A percentile compares a stretch with the other conserved stretches of the same genome.
Evolutionary conservation across 1,139 yeast genomes (phyloP).

Genomic region (Pneumocystis jirovecii): DNA sequence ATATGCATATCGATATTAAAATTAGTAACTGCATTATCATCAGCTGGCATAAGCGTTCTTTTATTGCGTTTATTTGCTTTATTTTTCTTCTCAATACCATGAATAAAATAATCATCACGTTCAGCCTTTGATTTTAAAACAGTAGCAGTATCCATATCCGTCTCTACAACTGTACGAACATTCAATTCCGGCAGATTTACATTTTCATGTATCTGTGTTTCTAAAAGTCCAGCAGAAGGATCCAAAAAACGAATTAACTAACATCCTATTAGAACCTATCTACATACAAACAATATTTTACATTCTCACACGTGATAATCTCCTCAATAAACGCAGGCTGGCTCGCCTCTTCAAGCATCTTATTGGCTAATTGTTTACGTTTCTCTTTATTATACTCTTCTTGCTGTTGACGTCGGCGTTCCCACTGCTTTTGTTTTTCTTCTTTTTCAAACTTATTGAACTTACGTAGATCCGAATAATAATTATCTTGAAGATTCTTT

Average conservation of each 20-base stretch:
- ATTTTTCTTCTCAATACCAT: slow-evolving; percentile 30
- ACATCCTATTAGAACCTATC: not conserved
- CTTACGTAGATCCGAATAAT: slow-evolving; percentile 48
- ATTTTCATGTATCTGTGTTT: not conserved
- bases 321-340: slow-evolving; percentile 74
- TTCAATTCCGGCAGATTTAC: slow-evolving; percentile 19
- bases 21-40: slow-evolving; percentile 25
- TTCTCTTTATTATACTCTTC: slow-evolving; percentile 25
- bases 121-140: slow-evolving; percentile 49
- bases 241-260: not conserved
- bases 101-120: slow-evolving; percentile 35
- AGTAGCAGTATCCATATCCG: slow-evolving; percentile 20
- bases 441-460: slow-evolving; percentile 53
- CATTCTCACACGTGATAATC: slow-evolving; percentile 55
- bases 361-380: slow-evolving; percentile 31
- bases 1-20: slow-evolving; percentile 71
- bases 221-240: not conserved
- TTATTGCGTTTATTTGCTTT: slow-evolving; percentile 31
- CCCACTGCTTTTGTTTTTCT: slow-evolving; percentile 41
- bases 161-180: slow-evolving; percentile 22
- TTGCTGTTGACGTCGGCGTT: slow-evolving; percentile 40
- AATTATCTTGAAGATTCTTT: slow-evolving; percentile 50
- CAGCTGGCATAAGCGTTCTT: slow-evolving; percentile 12
- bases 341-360: slow-evolving; percentile 56
- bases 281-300: slow-evolving; percentile 21